Conservation (phyloP, 2,329 filamentous ascomycete genomes). For the Pseudogymnoascus destructans region DNA sequence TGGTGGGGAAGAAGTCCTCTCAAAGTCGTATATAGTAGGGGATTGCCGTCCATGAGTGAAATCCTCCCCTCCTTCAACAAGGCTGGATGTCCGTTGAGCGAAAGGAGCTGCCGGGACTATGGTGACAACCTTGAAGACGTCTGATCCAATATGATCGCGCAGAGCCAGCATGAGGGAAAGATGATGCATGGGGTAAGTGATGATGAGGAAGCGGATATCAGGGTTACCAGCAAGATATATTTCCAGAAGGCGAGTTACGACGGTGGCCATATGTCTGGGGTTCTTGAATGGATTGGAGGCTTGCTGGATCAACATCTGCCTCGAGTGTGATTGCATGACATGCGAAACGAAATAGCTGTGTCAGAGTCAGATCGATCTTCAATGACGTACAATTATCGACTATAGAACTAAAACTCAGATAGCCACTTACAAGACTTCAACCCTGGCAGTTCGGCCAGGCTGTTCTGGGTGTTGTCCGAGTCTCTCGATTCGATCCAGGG, state of each 20-base stretch:
- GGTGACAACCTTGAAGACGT: conserved; percentile 45
- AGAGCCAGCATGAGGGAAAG: conserved; percentile 43
- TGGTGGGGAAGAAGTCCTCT: background rate
- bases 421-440: background rate
- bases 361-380: background rate
- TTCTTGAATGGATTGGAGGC: conserved; percentile 42
- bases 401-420: conserved; percentile 9
- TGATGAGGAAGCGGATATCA: conserved; percentile 41
- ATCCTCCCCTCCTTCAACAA: background rate
- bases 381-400: background rate
- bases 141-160: conserved; percentile 42
- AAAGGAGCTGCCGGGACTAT: conserved; percentile 29
- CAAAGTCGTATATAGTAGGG: conserved; percentile 19
- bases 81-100: background rate
- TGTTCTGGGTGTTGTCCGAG: conserved; percentile 33
- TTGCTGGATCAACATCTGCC: conserved; percentile 37
- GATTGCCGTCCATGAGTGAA: conserved; percentile 23
- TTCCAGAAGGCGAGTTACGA: conserved; percentile 48
- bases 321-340: conserved; percentile 44
- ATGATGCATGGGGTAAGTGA: conserved; percentile 46
- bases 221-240: conserved; percentile 42
- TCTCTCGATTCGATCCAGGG: conserved; percentile 41
- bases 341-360: conserved; percentile 45
- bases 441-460: background rate
- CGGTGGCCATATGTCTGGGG: conserved; percentile 40